Evolutionary conservation across 2,329 filamentous ascomycete species (phyloP), one percentile per base, ranked within the genome.

Genomic region (Xylaria sp.): DNA sequence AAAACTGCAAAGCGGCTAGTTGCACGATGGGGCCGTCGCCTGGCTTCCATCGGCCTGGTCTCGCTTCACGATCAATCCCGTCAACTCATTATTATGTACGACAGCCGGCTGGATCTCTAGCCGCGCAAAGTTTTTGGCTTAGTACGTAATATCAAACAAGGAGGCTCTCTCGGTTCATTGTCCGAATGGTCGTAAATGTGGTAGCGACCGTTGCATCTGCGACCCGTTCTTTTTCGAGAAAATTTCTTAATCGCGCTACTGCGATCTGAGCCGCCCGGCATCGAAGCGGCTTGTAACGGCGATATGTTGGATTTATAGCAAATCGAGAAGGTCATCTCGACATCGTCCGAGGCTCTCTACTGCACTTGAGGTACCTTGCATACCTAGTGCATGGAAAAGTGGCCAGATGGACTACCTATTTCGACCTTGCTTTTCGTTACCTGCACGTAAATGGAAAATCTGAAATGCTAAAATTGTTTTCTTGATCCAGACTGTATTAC

Each of bases 21-120:
- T 28, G 63, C 42, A 63, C 46, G 28, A 40, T 36, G 36, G 54
- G 36, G 20, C 15, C 40, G 20, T 23, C 13, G 67, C 10, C 51
- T 69, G 64, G 69, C 60, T 71, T 71, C 36, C 59, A 26, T 71
- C 66, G 65, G 65, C 63, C 57, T 71, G 66, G 60, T 33, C 28
- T 59, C 23, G 66, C 58, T 65, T 59, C 58, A 49, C 51, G 13
- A 59, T 53, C 54, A 23, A 59, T 60, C 49, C 28, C 46, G 17
- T 62, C 51, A 20, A 28, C 26, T 31, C 13, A 40, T 5, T 40
- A 17, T 40, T 40, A 40, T 40, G 38, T 23, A 54, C 13, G 20
- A 17, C 46, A 49, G 10, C 26, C 61, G 31, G 48, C 40, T 59
- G 44, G 31, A 44, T 38, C 46, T 33, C 38, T 59, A 44, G 20